Base-by-base conservation (phyloP, 352 stramenopile species). In the Globisporangium megalacanthum region DNA sequence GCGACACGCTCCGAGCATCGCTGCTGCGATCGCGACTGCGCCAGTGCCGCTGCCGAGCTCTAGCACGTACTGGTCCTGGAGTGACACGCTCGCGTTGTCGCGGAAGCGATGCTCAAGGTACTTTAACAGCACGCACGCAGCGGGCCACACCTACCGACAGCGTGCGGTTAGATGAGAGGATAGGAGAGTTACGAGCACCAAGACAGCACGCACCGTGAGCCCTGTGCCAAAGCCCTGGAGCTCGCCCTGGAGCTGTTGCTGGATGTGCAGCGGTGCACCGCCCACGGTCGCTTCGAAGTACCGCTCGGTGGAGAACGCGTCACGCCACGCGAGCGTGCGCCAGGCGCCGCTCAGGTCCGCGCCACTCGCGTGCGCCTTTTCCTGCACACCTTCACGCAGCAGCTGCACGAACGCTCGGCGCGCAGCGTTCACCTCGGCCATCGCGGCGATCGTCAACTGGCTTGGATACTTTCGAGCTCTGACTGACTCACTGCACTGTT, bases 21-120 rank as follows among this genome's bases (percentile, higher is more conserved):
- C 86, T 5, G 86, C 84, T 1, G 87, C 91, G 42, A 98, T 83
- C 10, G 87, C 91, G 35, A 96, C 92, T 0, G 94, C 80, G 11
- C 94, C 92, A 0, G 95, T 98, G 37, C 94, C 92, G 42, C 85
- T 89, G 37, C 94, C 95, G 6, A 98, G 69, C 68, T 98, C 94
- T 17, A 97, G 62, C 22, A 98, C 77, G 19, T 78, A 77, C 48
- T 83, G 84, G 7, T 61, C 58, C 2, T 57, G 33, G 8, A 79
- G 49, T 22, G 55, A 11, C 9, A 49, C 41, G 22, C 35, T 39
- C n/a, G 49, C 49, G 11, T 41, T 61, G 42, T 33, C 49, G 6
- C 17, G 20, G 29, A 72, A 79, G 49, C 69, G 70, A n/a, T 90
- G 64, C 49, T 93, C 83, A 29, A 95, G 48, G 58, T 90, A 63